A percentile compares a stretch with the other conserved stretches of the same genome.
These are phyloP conservation scores for Syzygium aqueum DNA, from an alignment of 345 rosid species.

Conservation along the genomic window DNA sequence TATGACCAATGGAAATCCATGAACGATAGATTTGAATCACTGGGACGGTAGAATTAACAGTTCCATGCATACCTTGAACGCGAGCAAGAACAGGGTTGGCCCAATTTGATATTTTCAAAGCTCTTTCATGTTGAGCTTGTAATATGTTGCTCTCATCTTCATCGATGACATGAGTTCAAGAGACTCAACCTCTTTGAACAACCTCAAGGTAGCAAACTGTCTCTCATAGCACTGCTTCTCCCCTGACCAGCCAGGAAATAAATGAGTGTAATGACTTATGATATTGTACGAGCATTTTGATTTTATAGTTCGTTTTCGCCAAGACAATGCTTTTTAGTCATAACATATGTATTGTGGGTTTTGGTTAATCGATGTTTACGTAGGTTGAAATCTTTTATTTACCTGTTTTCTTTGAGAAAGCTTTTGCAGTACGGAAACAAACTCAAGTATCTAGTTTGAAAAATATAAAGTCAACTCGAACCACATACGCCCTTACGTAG, in stretches of 20 bases:
- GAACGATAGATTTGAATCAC: background rate
- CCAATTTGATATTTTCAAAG: background rate
- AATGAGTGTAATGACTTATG: background rate
- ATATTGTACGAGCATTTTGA: background rate
- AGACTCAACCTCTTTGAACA: constrained; percentile 23
- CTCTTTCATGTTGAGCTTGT: constrained; percentile 12
- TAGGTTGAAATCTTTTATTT: too few species aligned
- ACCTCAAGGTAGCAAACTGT: constrained; percentile 1
- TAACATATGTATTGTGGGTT: too few species aligned
- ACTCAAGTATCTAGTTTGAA: too few species aligned
- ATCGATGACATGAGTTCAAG: background rate
- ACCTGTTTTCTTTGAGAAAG: too few species aligned
- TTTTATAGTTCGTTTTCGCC: background rate
- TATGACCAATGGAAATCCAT: background rate
- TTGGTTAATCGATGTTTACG: too few species aligned
- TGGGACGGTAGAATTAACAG: background rate
- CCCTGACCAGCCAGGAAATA: constrained; percentile 2
- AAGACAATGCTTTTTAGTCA: background rate
- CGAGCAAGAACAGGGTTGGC: background rate
- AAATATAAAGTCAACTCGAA: too few species aligned
- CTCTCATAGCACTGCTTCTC: background rate
- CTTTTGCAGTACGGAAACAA: too few species aligned
- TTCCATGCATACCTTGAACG: background rate
- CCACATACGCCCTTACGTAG: too few species aligned
- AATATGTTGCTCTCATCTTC: background rate